Conservation (phyloP, 441 rosid genomes). For the Pelargonium cotyledonis region DNA sequence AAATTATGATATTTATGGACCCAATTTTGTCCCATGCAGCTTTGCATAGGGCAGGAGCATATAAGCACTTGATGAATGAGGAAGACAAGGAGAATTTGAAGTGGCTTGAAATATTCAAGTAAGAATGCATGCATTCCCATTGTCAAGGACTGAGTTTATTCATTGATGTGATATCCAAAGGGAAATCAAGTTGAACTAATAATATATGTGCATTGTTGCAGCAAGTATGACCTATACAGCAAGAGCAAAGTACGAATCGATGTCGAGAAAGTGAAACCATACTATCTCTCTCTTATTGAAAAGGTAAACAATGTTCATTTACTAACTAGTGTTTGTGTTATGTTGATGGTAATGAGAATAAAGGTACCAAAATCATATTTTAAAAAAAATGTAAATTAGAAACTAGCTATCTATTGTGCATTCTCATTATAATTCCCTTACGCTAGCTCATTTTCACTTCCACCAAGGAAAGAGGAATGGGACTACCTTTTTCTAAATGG, state of each 20-base stretch:
- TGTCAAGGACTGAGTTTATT: not conserved
- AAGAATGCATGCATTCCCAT: constrained; percentile 12
- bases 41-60: constrained; percentile 65
- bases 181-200: not conserved
- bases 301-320: constrained; percentile 34
- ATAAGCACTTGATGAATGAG: constrained; percentile 58
- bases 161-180: not conserved
- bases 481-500: no score
- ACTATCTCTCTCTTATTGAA: constrained; percentile 60
- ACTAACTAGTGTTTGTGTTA: no score
- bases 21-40: constrained; percentile 33
- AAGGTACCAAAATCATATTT: no score
- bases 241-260: constrained; percentile 78
- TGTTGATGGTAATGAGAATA: no score
- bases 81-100: constrained; percentile 57
- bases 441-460: no score
- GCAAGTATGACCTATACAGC: constrained; percentile 90
- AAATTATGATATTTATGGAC: no score
- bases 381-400: no score
- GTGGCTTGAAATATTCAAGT: constrained; percentile 89
- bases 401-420: no score
- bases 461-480: no score
- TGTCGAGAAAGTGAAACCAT: constrained; percentile 75
- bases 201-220: constrained; percentile 19
- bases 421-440: no score